A percentile compares a stretch with the other conserved stretches of the same genome.
Evolutionary conservation across 352 stramenopile genomes (phyloP).

Genomic region (Nothophytophthora sp.): DNA sequence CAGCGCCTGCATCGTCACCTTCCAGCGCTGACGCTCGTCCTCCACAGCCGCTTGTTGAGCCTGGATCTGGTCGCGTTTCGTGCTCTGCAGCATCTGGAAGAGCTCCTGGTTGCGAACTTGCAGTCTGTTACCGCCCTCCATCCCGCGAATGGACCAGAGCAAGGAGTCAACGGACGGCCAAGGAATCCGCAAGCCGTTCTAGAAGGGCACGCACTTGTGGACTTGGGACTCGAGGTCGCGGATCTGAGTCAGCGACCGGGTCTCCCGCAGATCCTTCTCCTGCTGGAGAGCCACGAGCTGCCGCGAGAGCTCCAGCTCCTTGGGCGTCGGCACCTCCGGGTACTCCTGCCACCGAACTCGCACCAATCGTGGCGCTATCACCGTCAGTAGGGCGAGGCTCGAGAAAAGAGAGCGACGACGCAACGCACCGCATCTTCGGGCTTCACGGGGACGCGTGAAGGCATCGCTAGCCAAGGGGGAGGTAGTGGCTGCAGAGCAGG

Average conservation of each 20-base stretch:
- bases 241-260: slow-evolving; percentile 62
- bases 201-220: slow-evolving; percentile 56
- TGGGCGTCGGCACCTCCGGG: slow-evolving; percentile 66
- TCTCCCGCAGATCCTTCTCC: slow-evolving; percentile 66
- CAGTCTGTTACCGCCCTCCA: slow-evolving; percentile 30
- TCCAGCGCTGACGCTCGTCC: slow-evolving; percentile 48
- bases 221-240: slow-evolving; percentile 66
- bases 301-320: slow-evolving; percentile 70
- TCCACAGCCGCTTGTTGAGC: slow-evolving; percentile 48
- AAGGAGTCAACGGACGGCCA: background rate
- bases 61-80: slow-evolving; percentile 67
- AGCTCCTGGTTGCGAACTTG: slow-evolving; percentile 59
- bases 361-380: background rate
- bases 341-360: slow-evolving; percentile 62
- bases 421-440: slow-evolving; percentile 43
- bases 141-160: too few relatives aligned
- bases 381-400: background rate
- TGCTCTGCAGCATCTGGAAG: slow-evolving; percentile 50
- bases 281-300: slow-evolving; percentile 68
- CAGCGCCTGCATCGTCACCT: slow-evolving; percentile 34
- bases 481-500: too few relatives aligned
- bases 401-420: background rate
- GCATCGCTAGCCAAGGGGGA: slow-evolving; percentile 12
- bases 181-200: background rate
- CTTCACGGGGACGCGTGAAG: slow-evolving; percentile 12